Evolutionary conservation across 805 yeast species (phyloP).

Genomic region (Tetrapisispora pingtungensis): DNA sequence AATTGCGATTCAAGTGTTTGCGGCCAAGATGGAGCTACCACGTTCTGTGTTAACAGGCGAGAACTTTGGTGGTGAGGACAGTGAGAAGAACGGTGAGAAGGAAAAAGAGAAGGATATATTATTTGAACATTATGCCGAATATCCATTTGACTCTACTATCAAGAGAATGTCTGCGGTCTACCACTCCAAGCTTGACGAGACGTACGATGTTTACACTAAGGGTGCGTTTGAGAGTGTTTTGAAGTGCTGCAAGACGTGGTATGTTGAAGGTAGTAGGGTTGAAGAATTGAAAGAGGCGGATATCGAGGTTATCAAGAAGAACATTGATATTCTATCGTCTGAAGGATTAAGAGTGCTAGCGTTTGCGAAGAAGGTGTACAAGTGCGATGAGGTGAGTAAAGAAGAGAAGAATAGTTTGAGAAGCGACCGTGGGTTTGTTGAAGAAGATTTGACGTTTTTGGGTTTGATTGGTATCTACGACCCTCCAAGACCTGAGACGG

Average conservation of each 20-base stretch:
- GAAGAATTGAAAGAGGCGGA: conserved; percentile 43
- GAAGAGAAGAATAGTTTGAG: conserved; percentile 20
- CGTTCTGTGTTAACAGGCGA: conserved; percentile 37
- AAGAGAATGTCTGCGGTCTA: conserved; percentile 79
- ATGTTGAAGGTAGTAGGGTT: conserved; percentile 43
- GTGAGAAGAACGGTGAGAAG: conserved; percentile 37
- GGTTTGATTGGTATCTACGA: conserved; percentile 94
- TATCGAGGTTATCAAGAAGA: conserved; percentile 37
- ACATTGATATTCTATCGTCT: conserved; percentile 56
- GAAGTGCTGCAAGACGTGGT: conserved; percentile 48
- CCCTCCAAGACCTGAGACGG: conserved; percentile 89
- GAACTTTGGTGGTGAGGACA: conserved; percentile 15
- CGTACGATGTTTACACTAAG: conserved; percentile 58
- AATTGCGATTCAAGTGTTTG: conserved; percentile 75
- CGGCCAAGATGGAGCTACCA: conserved; percentile 44
- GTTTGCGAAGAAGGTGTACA: conserved; percentile 41
- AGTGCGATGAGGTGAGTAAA: conserved; percentile 28
- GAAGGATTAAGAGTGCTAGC: conserved; percentile 84
- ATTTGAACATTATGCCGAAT: conserved; percentile 51
- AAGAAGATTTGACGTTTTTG: conserved; percentile 57
- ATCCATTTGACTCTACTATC: conserved; percentile 75
- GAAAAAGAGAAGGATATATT: conserved; percentile 14
- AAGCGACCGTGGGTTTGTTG: conserved; percentile 32
- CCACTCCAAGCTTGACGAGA: conserved; percentile 46
- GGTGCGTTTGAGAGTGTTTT: conserved; percentile 83